Percentiles rank a stretch among this genome's conserved stretches.
Evolutionary conservation across 2,329 filamentous ascomycete species (phyloP).

Genomic region (Fusarium pseudoanthophilum): DNA sequence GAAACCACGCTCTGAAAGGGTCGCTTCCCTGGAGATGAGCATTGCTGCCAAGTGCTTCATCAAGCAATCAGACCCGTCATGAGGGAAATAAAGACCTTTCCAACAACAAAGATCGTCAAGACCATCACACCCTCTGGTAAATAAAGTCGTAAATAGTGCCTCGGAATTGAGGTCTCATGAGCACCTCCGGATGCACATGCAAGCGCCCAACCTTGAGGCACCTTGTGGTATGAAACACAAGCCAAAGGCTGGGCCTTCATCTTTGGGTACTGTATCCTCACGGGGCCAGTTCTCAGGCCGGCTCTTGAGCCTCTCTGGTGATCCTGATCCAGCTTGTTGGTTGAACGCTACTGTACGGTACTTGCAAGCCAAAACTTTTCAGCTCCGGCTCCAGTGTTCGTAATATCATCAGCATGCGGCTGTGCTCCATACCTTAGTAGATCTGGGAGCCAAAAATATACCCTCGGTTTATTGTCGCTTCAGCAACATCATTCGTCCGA

Average conservation of each 20-base stretch:
- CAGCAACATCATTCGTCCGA: constrained; percentile 35
- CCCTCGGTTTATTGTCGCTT: constrained; percentile 24
- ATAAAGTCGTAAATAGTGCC: constrained; percentile 26
- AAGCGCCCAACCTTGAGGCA: constrained; percentile 26
- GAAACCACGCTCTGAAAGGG: constrained; percentile 11
- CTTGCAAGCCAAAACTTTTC: constrained; percentile 11
- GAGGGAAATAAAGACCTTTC: constrained; percentile 16
- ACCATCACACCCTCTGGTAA: constrained; percentile 23
- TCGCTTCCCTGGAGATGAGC: constrained; percentile 11
- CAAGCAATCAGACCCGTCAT: constrained; percentile 11
- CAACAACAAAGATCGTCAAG: constrained; percentile 15
- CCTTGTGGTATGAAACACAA: constrained; percentile 3
- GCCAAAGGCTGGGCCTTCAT: constrained; percentile 2
- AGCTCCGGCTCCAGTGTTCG: neutral
- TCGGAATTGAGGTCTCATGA: constrained; percentile 39
- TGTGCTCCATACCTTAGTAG: constrained; percentile 18
- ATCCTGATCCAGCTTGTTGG: constrained; percentile 9
- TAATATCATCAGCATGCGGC: constrained; percentile 3
- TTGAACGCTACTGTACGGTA: neutral
- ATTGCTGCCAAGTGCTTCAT: constrained; percentile 15
- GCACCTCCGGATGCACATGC: constrained; percentile 37
- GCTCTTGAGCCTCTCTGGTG: constrained; percentile 8
- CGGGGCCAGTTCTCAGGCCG: constrained; percentile 2
- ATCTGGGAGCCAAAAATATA: constrained; percentile 13
- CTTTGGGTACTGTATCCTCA: neutral